Conservation (phyloP, 768 basidiomycete species). For the Hortiboletus flavorubellus region DNA sequence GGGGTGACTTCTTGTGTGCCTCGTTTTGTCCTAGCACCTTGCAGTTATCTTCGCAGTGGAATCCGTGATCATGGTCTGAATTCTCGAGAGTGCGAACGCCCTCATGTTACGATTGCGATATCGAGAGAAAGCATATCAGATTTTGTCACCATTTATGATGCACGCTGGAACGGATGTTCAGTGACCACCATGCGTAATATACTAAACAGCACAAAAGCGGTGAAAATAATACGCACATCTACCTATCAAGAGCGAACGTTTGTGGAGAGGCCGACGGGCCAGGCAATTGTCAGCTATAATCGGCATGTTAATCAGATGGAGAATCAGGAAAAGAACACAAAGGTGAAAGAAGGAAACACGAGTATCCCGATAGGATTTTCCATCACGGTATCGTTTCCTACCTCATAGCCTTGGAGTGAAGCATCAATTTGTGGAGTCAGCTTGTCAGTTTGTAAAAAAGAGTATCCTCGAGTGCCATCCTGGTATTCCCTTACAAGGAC, state of each 20-base stretch:
- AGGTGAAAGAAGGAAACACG: not conserved
- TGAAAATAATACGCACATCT: not conserved
- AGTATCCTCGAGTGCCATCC: not conserved
- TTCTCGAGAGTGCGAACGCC: not conserved
- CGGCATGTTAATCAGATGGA: slow-evolving; percentile 1
- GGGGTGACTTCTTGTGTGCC: not conserved
- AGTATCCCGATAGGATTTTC: slow-evolving; percentile 6
- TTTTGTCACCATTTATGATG: not conserved
- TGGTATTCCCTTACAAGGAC: not conserved
- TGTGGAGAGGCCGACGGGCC: not conserved
- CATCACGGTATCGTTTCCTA: not conserved
- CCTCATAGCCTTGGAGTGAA: not conserved
- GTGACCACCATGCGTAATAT: not conserved
- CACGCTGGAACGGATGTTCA: not conserved
- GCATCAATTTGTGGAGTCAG: not conserved
- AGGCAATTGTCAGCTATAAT: not conserved
- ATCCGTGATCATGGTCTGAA: not conserved
- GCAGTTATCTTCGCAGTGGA: not conserved
- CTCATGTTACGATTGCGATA: not conserved
- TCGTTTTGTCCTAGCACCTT: not conserved
- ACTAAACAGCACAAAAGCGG: not conserved
- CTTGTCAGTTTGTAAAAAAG: not conserved
- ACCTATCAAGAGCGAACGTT: not conserved
- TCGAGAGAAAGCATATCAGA: not conserved
- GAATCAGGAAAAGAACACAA: slow-evolving; percentile 12